Evolutionary conservation across 768 basidiomycete genomes (phyloP), one percentile per base, ranked within the genome.

Genomic region (Tricholoma flavovirens): DNA sequence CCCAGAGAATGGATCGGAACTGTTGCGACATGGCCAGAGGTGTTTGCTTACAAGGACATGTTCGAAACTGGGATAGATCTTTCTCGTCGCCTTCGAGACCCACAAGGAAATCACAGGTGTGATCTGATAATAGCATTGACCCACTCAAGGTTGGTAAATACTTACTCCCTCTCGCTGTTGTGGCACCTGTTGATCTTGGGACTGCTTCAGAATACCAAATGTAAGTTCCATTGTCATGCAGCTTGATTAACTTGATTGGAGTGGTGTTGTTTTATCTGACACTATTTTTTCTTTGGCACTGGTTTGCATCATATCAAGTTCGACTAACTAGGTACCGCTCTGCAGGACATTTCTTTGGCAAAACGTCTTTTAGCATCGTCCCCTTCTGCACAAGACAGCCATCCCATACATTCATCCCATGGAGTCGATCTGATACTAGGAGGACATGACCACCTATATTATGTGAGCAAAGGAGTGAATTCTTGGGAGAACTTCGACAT

Each of bases 1-100:
- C n/a, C n/a, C 51, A 94, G 92, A 67, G 89, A 90, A 63, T 96
- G 93, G 93, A 93, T 96, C 51, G 77, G 77, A 22, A 95, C 93
- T 0, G 83, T 97, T 8, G 74, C 91, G 0, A 84, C 91, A 7
- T 97, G 93, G 92, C 93, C 93, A 1, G 51, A 81, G 1, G 82
- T 82, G 54, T 97, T 95, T 69, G 70, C 81, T 58, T 90, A 89
- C 69, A 80, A 73, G 54, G 81, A 88, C 49, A 93, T 95, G 91
- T 73, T 74, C 24, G 75, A 88, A 55, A 82, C 83, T 0, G 91
- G 85, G 1, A 67, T 79, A n/a, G 80, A 84, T 29, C 78, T 95
- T 21, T 97, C 93, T 4, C 77, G 75, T 61, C 71, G 75, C 30
- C 78, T 97, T 19, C 83, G 93, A 4, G 86, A 89, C 66, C 86